These are phyloP conservation scores for Paraconiothyrium brasiliense DNA, from an alignment of 2,329 filamentous ascomycete genomes.

Conservation along the genomic window DNA sequence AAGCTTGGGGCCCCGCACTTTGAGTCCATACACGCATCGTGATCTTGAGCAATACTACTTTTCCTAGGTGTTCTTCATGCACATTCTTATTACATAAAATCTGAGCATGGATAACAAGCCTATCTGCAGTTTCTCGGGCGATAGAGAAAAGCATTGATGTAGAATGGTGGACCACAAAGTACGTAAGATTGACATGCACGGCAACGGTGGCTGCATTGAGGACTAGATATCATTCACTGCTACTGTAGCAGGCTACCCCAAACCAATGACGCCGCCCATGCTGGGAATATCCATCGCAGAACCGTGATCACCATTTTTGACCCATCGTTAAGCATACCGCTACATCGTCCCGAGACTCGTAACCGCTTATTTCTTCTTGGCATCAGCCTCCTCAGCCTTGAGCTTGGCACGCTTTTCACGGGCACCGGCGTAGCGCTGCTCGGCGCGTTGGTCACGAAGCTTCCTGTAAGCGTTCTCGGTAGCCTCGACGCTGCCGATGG, in stretches of 20 bases:
- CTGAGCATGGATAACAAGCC: background rate
- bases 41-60: background rate
- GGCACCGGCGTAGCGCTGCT: constrained; percentile 81
- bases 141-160: background rate
- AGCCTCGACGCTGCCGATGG: constrained; percentile 73
- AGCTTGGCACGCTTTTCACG: constrained; percentile 94
- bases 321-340: constrained; percentile 40
- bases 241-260: constrained; percentile 42
- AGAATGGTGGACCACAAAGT: background rate
- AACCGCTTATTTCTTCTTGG: constrained; percentile 79
- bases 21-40: background rate
- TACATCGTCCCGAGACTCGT: constrained; percentile 28
- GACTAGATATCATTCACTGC: constrained; percentile 51
- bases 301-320: constrained; percentile 44
- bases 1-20: constrained; percentile 10
- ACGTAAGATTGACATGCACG: constrained; percentile 19
- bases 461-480: constrained; percentile 88
- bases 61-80: background rate
- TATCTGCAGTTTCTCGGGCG: background rate
- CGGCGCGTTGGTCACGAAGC: constrained; percentile 84
- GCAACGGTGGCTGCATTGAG: constrained; percentile 45
- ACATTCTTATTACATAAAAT: background rate
- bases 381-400: constrained; percentile 81
- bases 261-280: constrained; percentile 52
- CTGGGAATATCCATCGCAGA: constrained; percentile 43